Evolutionary conservation across 331 rosid species (phyloP).

Genomic region (Malus hybrid): DNA sequence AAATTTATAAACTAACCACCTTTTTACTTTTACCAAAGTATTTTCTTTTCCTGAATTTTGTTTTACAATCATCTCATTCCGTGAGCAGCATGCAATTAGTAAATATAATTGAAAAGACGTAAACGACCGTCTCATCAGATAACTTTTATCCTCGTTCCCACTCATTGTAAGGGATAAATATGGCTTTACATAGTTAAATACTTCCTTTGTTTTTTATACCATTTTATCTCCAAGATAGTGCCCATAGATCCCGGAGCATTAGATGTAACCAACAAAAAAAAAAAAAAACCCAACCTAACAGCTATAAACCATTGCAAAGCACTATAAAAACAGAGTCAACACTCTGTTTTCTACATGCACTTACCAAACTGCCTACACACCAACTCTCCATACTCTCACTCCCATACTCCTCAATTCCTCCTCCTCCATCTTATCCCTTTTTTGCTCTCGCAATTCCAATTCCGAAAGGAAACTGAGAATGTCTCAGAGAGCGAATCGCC

Average conservation of each 20-base stretch:
- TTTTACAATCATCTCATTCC: neutral
- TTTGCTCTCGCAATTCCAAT: neutral
- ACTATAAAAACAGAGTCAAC: neutral
- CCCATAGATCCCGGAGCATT: neutral
- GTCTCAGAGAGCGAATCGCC: constrained; percentile 16
- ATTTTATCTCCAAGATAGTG: neutral
- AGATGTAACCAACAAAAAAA: neutral
- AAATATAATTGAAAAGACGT: neutral
- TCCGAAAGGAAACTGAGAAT: neutral
- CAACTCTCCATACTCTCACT: neutral
- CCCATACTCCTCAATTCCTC: neutral
- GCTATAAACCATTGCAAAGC: neutral
- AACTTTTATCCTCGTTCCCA: neutral
- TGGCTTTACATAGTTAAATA: neutral
- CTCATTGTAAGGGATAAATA: neutral
- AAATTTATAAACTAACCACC: neutral
- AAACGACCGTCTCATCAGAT: neutral
- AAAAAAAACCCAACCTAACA: neutral
- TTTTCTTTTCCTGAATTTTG: neutral
- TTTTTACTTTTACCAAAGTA: neutral
- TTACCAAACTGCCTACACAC: neutral
- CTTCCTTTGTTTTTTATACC: neutral
- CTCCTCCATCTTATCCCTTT: neutral
- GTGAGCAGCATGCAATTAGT: neutral
- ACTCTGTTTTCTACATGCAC: neutral